Evolutionary conservation across 2,329 filamentous ascomycete genomes (phyloP).

Genomic region (Verticillium nubilum): DNA sequence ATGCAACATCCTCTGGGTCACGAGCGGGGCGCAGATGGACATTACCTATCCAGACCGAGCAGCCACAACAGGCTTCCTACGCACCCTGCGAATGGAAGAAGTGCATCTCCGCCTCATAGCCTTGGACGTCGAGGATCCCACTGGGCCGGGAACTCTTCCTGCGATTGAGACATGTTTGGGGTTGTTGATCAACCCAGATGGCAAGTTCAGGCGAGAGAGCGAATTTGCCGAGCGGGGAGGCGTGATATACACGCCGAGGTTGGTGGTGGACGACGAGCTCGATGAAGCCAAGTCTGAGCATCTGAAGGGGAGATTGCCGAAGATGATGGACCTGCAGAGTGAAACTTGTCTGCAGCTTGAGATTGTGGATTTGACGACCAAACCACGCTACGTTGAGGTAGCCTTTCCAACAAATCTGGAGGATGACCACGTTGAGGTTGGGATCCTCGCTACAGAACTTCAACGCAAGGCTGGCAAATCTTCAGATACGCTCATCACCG

Average conservation of each 20-base stretch:
- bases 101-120: not conserved
- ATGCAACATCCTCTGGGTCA: constrained; percentile 19
- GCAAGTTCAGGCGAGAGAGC: constrained; percentile 10
- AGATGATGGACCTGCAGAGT: not conserved
- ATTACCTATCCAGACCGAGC: constrained; percentile 17
- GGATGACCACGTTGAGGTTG: constrained; percentile 4
- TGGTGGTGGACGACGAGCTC: constrained; percentile 3
- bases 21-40: constrained; percentile 13
- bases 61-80: not conserved
- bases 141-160: not conserved
- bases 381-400: not conserved
- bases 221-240: constrained; percentile 21
- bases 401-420: not conserved
- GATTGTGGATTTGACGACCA: not conserved
- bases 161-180: constrained; percentile 1
- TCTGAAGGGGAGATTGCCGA: not conserved
- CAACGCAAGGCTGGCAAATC: too few relatives aligned
- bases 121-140: constrained; percentile 1
- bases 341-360: not conserved
- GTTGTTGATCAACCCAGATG: not conserved
- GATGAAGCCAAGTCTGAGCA: not conserved
- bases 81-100: constrained; percentile 1
- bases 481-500: too few relatives aligned
- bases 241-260: constrained; percentile 10
- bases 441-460: constrained; percentile 1